A percentile compares a stretch with the other conserved stretches of the same genome.
phyloP scores from a whole-genome alignment of 1,139 yeast species.

The Suhomyces kunorum region DNA sequence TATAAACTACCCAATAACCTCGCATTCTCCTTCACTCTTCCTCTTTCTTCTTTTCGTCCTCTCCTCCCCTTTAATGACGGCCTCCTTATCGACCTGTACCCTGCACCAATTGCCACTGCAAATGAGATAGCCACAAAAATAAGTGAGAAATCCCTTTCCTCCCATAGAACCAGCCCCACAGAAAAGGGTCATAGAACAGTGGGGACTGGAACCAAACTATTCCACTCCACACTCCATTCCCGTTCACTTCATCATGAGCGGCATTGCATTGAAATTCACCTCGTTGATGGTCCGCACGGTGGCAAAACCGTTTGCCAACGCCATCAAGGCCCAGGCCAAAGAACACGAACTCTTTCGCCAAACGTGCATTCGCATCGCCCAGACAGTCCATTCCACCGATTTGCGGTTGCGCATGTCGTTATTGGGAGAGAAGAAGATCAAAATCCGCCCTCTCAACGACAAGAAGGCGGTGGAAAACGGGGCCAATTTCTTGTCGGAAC shows the following conservation, averaged over 20 bases:
- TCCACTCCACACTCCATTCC: too few species aligned
- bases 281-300: constrained; percentile 74
- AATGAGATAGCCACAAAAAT: not conserved
- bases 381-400: constrained; percentile 68
- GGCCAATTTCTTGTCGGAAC: constrained; percentile 75
- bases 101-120: too few species aligned
- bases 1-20: too few species aligned
- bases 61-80: not conserved
- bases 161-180: too few species aligned
- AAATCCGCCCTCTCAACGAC: constrained; percentile 79
- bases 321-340: constrained; percentile 73
- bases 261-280: constrained; percentile 73
- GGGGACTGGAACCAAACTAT: too few species aligned
- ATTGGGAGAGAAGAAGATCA: constrained; percentile 57
- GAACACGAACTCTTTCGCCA: constrained; percentile 66
- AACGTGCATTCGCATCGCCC: constrained; percentile 72
- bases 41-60: not conserved
- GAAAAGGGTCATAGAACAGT: too few species aligned
- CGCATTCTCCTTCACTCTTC: not conserved
- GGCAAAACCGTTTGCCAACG: constrained; percentile 78
- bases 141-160: not conserved
- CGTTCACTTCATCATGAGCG: constrained; percentile 41
- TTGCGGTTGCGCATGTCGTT: constrained; percentile 61
- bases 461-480: constrained; percentile 83
- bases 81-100: not conserved